Evolutionary conservation across 345 rosid species (phyloP).

Genomic region (Zanthoxylum bungeanum): DNA sequence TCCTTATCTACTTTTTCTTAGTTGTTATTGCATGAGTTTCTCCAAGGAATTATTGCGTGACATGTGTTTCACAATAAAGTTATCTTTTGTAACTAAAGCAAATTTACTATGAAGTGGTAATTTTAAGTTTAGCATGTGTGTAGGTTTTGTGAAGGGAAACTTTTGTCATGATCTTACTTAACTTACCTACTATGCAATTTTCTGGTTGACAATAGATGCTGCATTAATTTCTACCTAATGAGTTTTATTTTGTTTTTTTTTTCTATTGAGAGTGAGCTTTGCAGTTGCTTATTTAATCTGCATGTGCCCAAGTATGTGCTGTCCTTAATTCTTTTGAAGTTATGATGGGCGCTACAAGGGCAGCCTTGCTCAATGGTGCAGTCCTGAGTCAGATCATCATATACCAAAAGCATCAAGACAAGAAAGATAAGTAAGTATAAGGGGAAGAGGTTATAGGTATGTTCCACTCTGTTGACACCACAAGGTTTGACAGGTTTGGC

Average conservation of each 20-base stretch:
- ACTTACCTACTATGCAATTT: neutral
- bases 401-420: slow-evolving; percentile 43
- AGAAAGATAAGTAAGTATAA: slow-evolving; percentile 53
- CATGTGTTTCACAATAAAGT: neutral
- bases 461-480: neutral
- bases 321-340: slow-evolving; percentile 49
- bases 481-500: slow-evolving; percentile 1
- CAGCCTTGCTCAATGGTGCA: slow-evolving; percentile 56
- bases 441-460: neutral
- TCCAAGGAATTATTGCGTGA: neutral
- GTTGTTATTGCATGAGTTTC: neutral
- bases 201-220: neutral
- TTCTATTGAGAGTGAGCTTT: neutral
- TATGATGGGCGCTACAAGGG: slow-evolving; percentile 59
- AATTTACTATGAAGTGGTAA: neutral
- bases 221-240: neutral
- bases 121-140: neutral
- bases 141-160: neutral
- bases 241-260: no score
- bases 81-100: neutral
- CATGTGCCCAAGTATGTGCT: slow-evolving; percentile 7
- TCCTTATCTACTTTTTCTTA: slow-evolving; percentile 32
- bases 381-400: slow-evolving; percentile 64
- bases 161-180: neutral
- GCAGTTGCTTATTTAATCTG: neutral